These are phyloP conservation scores for Thermomucor indicae-seudaticae DNA, from an alignment of 371 early-diverging fungal genomes.

Conservation along the genomic window DNA sequence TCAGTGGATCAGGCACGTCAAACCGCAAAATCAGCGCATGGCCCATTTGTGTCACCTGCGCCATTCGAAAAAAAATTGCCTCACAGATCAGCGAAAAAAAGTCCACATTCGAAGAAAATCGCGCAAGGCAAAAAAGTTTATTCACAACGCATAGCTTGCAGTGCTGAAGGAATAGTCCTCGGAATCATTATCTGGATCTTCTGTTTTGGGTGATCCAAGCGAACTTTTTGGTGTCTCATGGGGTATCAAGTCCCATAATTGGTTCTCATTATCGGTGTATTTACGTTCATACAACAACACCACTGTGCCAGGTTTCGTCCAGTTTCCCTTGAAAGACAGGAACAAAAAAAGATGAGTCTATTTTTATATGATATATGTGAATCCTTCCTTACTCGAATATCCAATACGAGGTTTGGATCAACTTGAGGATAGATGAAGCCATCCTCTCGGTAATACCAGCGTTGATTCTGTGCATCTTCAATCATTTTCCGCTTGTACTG, in stretches of 20 bases:
- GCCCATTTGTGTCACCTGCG: no score
- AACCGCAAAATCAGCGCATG: no score
- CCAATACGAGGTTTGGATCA: conserved; percentile 39
- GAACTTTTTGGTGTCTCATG: conserved; percentile 1
- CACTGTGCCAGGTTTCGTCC: conserved; percentile 39
- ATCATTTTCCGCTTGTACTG: conserved; percentile 45
- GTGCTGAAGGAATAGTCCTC: conserved; percentile 42
- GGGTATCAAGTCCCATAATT: conserved; percentile 43
- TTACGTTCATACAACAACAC: conserved; percentile 44
- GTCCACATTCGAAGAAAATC: no score
- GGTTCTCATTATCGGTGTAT: conserved; percentile 39
- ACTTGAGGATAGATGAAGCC: conserved; percentile 45
- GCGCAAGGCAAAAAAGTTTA: neutral
- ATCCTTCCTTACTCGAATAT: conserved; percentile 46
- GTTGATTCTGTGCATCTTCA: conserved; percentile 43
- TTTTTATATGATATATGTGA: neutral
- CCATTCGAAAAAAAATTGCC: conserved; percentile 1
- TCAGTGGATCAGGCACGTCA: no score
- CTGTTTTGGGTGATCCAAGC: neutral
- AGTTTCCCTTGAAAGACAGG: conserved; percentile 27
- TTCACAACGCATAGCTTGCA: conserved; percentile 41
- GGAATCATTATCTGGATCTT: conserved; percentile 6
- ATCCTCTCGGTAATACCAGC: conserved; percentile 49
- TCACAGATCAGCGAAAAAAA: neutral
- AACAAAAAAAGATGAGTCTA: neutral